Percentiles rank a stretch among this genome's conserved stretches.
phyloP scores from a whole-genome alignment of 2,329 filamentous ascomycete genomes.

The Pyrenochaeta sp. region DNA sequence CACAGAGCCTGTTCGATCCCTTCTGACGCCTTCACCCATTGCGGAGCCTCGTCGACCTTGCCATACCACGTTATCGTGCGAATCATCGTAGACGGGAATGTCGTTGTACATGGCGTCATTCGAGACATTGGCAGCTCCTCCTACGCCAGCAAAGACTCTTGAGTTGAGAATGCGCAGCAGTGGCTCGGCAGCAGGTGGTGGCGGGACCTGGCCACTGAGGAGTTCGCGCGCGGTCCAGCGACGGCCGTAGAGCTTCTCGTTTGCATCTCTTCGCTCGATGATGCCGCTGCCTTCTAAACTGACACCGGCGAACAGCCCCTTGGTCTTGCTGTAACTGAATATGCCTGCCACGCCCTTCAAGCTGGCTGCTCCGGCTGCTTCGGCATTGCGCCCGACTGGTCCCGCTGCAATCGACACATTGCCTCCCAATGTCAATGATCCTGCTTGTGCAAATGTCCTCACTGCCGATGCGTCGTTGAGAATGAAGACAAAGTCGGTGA shows the following conservation, averaged over 20 bases:
- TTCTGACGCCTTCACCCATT: constrained; percentile 71
- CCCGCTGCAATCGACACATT: constrained; percentile 97
- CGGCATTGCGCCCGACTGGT: constrained; percentile 91
- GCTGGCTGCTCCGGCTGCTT: constrained; percentile 93
- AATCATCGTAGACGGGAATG: constrained; percentile 84
- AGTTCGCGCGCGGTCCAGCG: constrained; percentile 83
- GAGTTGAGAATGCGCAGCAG: constrained; percentile 87
- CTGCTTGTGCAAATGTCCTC: constrained; percentile 91
- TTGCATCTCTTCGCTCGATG: constrained; percentile 94
- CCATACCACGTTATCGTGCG: constrained; percentile 85
- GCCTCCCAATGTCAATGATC: constrained; percentile 89
- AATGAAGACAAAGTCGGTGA: constrained; percentile 97
- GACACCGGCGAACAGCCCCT: constrained; percentile 94
- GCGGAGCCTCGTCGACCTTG: constrained; percentile 76
- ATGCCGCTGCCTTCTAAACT: constrained; percentile 92
- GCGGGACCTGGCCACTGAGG: constrained; percentile 77
- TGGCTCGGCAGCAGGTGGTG: constrained; percentile 83
- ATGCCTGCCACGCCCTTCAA: constrained; percentile 88
- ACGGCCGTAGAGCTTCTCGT: constrained; percentile 92
- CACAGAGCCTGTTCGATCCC: constrained; percentile 56
- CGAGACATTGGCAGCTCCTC: constrained; percentile 40
- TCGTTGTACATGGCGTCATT: constrained; percentile 77
- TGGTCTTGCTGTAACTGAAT: constrained; percentile 98
- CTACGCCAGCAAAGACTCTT: constrained; percentile 78
- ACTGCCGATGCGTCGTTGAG: constrained; percentile 91